A percentile compares a stretch with the other conserved stretches of the same genome.
phyloP scores from a whole-genome alignment of 2,329 filamentous ascomycete species.

The Chrysosphaeria jannelii region DNA sequence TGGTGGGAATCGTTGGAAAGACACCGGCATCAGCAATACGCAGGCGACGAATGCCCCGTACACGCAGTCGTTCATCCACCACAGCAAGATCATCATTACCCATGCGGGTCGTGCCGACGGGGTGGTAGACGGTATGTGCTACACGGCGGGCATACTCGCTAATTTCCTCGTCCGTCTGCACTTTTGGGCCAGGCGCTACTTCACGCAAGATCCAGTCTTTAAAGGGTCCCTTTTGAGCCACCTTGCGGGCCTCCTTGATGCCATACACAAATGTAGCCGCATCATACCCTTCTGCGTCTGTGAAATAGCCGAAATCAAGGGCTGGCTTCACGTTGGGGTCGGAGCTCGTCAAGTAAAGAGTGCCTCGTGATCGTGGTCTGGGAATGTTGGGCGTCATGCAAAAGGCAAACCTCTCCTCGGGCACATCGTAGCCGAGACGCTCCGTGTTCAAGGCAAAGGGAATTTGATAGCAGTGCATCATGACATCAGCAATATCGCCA shows the following conservation, averaged over 20 bases:
- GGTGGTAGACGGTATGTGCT: conserved; percentile 5
- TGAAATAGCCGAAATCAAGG: conserved; percentile 6
- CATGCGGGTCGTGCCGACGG: conserved; percentile 5
- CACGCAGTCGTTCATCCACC: conserved; percentile 5
- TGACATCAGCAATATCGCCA: conserved; percentile 52
- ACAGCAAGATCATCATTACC: conserved; percentile 5
- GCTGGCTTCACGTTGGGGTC: conserved; percentile 6
- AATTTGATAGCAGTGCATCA: conserved; percentile 96
- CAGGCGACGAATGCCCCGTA: conserved; percentile 10
- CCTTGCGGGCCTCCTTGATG: conserved; percentile 4
- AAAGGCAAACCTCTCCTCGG: conserved; percentile 37
- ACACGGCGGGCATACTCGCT: conserved; percentile 5
- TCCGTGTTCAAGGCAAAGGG: conserved; percentile 69
- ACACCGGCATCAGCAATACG: conserved; percentile 6
- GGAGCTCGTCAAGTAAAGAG: conserved; percentile 5
- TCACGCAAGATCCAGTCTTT: conserved; percentile 5
- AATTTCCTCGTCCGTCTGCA: conserved; percentile 19
- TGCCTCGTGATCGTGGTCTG: conserved; percentile 44
- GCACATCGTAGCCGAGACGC: conserved; percentile 37
- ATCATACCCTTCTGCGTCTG: conserved; percentile 17
- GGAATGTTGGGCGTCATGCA: conserved; percentile 87
- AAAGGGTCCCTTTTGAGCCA: conserved; percentile 4
- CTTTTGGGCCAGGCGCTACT: conserved; percentile 31
- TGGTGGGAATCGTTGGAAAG: conserved; percentile 5
- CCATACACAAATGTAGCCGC: conserved; percentile 4